These are phyloP conservation scores for Pisolithus orientalis DNA, from an alignment of 768 basidiomycete species.

Conservation along the genomic window DNA sequence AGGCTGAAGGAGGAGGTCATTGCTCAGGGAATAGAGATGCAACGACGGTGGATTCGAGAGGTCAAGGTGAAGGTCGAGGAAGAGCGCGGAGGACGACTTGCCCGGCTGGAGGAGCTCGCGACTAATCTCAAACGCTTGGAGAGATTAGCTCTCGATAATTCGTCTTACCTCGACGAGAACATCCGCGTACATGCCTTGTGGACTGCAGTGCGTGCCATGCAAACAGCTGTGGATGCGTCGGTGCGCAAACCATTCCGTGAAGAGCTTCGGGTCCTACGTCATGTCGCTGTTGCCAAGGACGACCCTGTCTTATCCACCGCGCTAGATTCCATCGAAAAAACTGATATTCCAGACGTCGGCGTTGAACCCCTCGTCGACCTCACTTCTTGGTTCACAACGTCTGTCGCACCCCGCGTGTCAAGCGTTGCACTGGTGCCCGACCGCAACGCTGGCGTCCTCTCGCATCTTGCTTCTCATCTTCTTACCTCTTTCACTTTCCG, in stretches of 20 bases:
- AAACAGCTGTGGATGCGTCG: slow-evolving; percentile 57
- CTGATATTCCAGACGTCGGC: slow-evolving; percentile 70
- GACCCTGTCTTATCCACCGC: slow-evolving; percentile 62
- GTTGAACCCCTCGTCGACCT: slow-evolving; percentile 89
- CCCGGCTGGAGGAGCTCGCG: slow-evolving; percentile 91
- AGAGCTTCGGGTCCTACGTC: slow-evolving; percentile 78
- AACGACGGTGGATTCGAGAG: slow-evolving; percentile 93
- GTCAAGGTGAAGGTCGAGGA: slow-evolving; percentile 94
- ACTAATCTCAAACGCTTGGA: slow-evolving; percentile 87
- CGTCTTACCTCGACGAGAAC: slow-evolving; percentile 86
- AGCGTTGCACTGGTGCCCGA: slow-evolving; percentile 93
- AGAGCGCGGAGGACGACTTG: slow-evolving; percentile 91
- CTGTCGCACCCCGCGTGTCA: slow-evolving; percentile 77
- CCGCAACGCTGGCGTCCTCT: slow-evolving; percentile 79
- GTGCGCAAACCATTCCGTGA: slow-evolving; percentile 81
- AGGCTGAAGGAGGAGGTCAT: slow-evolving; percentile 93
- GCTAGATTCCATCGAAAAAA: slow-evolving; percentile 61
- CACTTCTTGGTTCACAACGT: slow-evolving; percentile 82
- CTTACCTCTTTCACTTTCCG: slow-evolving; percentile 75
- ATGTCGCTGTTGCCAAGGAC: slow-evolving; percentile 63
- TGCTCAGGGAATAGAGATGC: slow-evolving; percentile 95
- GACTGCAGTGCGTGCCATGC: slow-evolving; percentile 84
- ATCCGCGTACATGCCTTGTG: slow-evolving; percentile 87
- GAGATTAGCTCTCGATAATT: slow-evolving; percentile 87
- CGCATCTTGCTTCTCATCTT: slow-evolving; percentile 76